Conservation (phyloP, 768 basidiomycete species). For the Aureoboletus auriporus region DNA sequence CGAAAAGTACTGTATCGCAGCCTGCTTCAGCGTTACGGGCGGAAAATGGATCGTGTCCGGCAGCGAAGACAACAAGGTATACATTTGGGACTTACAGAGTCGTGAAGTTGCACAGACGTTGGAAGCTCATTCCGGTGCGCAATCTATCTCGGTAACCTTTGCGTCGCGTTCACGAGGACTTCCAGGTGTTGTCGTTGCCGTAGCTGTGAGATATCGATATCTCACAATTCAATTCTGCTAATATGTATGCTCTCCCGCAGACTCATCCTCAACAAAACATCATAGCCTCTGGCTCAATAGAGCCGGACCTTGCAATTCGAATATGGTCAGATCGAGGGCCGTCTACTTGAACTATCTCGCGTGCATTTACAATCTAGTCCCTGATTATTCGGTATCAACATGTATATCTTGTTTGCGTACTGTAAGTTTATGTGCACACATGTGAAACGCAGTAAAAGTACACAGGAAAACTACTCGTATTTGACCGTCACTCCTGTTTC, state of each 20-base stretch:
- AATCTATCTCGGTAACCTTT: background rate
- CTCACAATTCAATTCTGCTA: background rate
- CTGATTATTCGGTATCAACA: constrained; percentile 1
- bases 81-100: constrained; percentile 89
- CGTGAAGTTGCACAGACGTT: constrained; percentile 80
- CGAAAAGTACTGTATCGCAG: constrained; percentile 77
- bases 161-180: constrained; percentile 1
- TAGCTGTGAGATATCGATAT: constrained; percentile 57
- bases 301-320: constrained; percentile 75
- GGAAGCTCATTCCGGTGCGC: constrained; percentile 68
- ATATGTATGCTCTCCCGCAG: constrained; percentile 31
- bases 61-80: constrained; percentile 85
- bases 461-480: constrained; percentile 3
- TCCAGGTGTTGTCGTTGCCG: constrained; percentile 65
- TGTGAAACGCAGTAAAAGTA: constrained; percentile 13
- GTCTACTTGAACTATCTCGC: constrained; percentile 6
- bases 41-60: constrained; percentile 91
- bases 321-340: constrained; percentile 67
- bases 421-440: constrained; percentile 7
- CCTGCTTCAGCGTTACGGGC: constrained; percentile 81
- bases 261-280: constrained; percentile 84
- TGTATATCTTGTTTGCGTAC: constrained; percentile 1
- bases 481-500: background rate
- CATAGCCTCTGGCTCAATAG: constrained; percentile 85
- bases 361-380: background rate